These are phyloP conservation scores for Monotropa hypopitys DNA, from an alignment of 179 eudicot species.

Conservation along the genomic window DNA sequence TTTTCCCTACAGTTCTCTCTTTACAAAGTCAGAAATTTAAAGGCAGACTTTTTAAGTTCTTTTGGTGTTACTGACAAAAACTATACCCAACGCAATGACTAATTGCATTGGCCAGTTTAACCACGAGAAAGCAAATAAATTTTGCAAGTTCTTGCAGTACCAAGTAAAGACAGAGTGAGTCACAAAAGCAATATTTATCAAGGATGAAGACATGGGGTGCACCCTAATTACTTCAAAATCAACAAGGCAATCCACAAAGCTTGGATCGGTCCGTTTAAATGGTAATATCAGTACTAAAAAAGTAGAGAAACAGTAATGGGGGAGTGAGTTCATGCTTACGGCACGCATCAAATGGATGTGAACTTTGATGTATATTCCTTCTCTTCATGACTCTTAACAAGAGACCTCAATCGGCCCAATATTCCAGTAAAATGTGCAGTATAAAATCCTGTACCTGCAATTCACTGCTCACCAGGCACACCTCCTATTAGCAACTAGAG, in stretches of 20 bases:
- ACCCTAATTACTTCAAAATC: not conserved
- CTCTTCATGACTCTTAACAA: slow-evolving; percentile 25
- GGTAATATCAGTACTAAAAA: not conserved
- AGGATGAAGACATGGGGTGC: not conserved
- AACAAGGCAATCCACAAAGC: not conserved
- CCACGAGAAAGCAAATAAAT: not conserved
- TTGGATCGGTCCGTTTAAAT: not conserved
- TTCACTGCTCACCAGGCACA: not conserved
- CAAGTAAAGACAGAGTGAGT: not conserved
- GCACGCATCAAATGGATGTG: slow-evolving; percentile 27
- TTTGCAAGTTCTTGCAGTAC: not conserved
- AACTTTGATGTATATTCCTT: slow-evolving; percentile 26
- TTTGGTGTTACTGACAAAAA: not conserved
- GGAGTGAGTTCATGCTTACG: slow-evolving; percentile 24
- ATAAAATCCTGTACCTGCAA: slow-evolving; percentile 6
- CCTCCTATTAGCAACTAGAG: not conserved
- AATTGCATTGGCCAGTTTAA: not conserved
- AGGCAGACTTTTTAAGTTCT: not conserved
- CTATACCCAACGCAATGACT: not conserved
- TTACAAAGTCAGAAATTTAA: not conserved
- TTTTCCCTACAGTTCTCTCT: no score
- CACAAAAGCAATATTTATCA: not conserved
- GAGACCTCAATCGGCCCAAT: not conserved
- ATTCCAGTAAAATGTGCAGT: not conserved
- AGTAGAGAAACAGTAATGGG: not conserved